Base-by-base conservation (phyloP, 164 flowering plant genomes). In the Chloranthus sessilifolius region DNA sequence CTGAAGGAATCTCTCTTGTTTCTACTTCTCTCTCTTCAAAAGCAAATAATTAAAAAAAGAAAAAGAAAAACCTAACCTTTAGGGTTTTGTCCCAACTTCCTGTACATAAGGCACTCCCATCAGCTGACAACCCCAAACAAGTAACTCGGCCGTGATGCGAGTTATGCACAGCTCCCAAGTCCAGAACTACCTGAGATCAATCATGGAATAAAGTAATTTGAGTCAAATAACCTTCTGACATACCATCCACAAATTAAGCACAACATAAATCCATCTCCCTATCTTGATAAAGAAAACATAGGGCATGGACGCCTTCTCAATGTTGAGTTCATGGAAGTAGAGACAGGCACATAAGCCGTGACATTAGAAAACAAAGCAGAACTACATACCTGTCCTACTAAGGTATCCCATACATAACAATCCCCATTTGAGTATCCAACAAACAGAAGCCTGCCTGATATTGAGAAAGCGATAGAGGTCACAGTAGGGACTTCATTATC, bases 41-140 rank as follows among this genome's bases (percentile, higher is more conserved):
- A 14, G 17, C 7, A 9, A 22, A 11, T 6, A 11, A 10, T 6
- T 17, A 8, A 44, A 2, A 3, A 19, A 22, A 34, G 8, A 23
- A 37, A 9, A 19, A 29, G 1, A 56, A 33, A 43, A n/a, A n/a
- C n/a, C 73, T 62, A 43, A 84, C 96, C 96, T 92, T 92, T 12
- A 92, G 74, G 58, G 79, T 88, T 67, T 73, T 74, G 65, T 92
- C 96, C 75, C 76, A 88, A 65, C 98, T 86, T 66, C 96, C 98
- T 63, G 98, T 92, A 70, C 96, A 92, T 22, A 92, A 65, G 53
- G 98, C 98, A 67, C 95, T 92, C 53, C 98, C 96, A 77, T 92
- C 98, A 53, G 96, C 81, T 50, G 98, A 85, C 67, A 92, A 58
- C 43, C 95, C 96, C 76, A 88, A 69, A 72, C 96, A 92, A 46